phyloP scores from a whole-genome alignment of 1,284 basidiomycete species.

The Blastosporella zonata region DNA sequence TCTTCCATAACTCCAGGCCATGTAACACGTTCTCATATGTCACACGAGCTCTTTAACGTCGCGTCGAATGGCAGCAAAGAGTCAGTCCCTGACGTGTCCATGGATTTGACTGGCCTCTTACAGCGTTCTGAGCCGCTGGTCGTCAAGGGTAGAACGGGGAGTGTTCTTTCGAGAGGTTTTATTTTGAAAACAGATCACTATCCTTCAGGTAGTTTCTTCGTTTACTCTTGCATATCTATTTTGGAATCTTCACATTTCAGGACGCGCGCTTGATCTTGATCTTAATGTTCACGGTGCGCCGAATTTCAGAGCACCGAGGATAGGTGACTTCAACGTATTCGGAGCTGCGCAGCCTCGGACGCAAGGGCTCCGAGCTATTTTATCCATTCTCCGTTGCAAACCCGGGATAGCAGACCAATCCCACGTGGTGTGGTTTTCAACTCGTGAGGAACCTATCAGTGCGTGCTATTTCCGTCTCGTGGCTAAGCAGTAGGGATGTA shows the following conservation, averaged over 20 bases:
- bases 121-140: constrained; percentile 67
- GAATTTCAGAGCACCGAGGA: constrained; percentile 85
- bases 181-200: constrained; percentile 95
- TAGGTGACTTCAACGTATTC: constrained; percentile 82
- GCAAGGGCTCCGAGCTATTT: constrained; percentile 87
- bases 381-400: constrained; percentile 83
- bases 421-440: constrained; percentile 83
- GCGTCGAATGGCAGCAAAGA: constrained; percentile 11
- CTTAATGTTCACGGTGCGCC: constrained; percentile 93
- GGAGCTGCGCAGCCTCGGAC: constrained; percentile 95
- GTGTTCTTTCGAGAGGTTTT: constrained; percentile 86
- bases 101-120: constrained; percentile 61
- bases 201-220: constrained; percentile 59
- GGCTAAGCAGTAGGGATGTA: not conserved
- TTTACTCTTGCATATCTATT: not conserved
- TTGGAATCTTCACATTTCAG: constrained; percentile 32
- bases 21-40: constrained; percentile 11
- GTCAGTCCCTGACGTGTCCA: constrained; percentile 22
- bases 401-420: constrained; percentile 61
- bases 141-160: constrained; percentile 86
- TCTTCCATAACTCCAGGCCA: constrained; percentile 11
- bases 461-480: constrained; percentile 24
- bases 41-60: constrained; percentile 5
- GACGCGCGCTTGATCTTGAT: constrained; percentile 87
- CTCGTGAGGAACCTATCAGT: constrained; percentile 82